phyloP scores from a whole-genome alignment of 202 grass and related monocot genomes.

The Elaeis oleifera region DNA sequence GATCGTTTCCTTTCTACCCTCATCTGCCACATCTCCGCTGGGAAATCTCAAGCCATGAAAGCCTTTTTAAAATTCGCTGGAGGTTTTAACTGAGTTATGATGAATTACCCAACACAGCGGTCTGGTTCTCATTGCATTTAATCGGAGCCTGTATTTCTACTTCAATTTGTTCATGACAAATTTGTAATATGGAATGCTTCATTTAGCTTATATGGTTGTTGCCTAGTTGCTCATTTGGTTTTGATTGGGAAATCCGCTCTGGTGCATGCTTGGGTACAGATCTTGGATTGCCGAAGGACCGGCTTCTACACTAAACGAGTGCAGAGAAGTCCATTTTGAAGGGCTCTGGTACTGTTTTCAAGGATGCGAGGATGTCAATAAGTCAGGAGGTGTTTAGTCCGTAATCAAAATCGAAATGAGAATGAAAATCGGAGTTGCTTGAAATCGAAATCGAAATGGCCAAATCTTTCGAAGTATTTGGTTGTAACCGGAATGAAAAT shows the following conservation, averaged over 20 bases:
- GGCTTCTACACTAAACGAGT: conserved; percentile 16
- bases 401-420: no score
- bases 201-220: no score
- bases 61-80: no score
- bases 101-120: conserved; percentile 36
- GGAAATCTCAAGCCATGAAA: conserved; percentile 42
- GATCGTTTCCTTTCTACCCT: conserved; percentile 47
- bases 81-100: conserved; percentile 5
- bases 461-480: no score
- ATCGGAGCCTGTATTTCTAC: conserved; percentile 58
- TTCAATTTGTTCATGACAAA: conserved; percentile 30
- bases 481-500: no score
- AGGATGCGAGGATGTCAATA: no score
- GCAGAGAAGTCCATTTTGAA: no score
- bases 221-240: not conserved
- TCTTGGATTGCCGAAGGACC: conserved; percentile 85
- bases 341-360: no score
- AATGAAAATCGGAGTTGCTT: no score
- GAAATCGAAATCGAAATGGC: no score
- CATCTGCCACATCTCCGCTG: conserved; percentile 34
- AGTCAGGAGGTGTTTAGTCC: no score
- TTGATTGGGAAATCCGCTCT: not conserved
- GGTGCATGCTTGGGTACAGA: conserved; percentile 31
- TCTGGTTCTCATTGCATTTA: conserved; percentile 53
- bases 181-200: not conserved